Base-by-base conservation (phyloP, 768 basidiomycete species). In the Suillus americanus region DNA sequence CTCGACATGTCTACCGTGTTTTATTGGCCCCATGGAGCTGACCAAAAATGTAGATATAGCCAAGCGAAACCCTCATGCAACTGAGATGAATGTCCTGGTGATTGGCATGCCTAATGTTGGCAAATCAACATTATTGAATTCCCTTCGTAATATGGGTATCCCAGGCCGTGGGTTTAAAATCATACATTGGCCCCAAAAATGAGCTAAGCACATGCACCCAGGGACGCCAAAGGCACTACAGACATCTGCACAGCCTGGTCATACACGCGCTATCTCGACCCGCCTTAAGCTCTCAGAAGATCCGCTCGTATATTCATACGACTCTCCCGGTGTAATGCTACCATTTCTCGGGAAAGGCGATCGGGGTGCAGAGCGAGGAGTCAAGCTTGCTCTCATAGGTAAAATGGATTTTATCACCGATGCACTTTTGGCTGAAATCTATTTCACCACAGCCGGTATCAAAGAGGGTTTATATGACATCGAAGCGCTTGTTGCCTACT, bases 21-120 rank as follows among this genome's bases (percentile, higher is more conserved):
- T 28, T 8, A 33, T 35, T n/a, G 41, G 13, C 14, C 9, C 23
- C 13, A 23, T 30, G 25, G 28, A 30, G 20, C 57, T 59, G 40
- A 59, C 10, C 1, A 10, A 20, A 41, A 64, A 61, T 66, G 18
- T 57, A 94, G 91, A 86, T 70, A 83, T 92, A 69, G 90, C 91
- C 38, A 86, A 86, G 70, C 80, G 81, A 48, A 84, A 89, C 73
- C 86, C 86, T 60, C 85, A 92, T 67, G 83, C 86, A 55, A 86
- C 88, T 69, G 91, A 91, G 73, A 79, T 94, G 68, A 95, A 95
- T 70, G 90, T 98, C 8, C 83, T 98, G 3, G 94, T 99, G 28
- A 89, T 97, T 64, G 97, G 97, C 28, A 99, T 99, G 97, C 97
- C 97, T 20, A 99, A 99, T 75, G 95, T 98, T 55, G 97, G 97